Evolutionary conservation across 2,329 filamentous ascomycete species (phyloP).

Genomic region (Alternaria gaisen): DNA sequence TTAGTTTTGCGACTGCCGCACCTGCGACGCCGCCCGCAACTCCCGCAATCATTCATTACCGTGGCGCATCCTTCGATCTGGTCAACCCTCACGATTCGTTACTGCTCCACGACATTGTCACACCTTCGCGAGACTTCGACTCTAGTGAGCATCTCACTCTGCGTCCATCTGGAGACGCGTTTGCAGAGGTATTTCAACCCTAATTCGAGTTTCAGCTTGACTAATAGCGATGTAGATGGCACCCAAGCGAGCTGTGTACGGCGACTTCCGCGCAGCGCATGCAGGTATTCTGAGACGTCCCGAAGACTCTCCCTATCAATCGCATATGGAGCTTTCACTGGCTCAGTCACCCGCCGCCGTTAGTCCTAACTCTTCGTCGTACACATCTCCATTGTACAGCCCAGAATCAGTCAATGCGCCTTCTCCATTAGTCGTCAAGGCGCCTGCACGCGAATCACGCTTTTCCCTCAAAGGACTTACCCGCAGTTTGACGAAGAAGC

Average conservation of each 20-base stretch:
- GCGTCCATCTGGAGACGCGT: slow-evolving; percentile 34
- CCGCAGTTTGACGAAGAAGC: slow-evolving; percentile 38
- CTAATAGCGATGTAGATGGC: slow-evolving; percentile 38
- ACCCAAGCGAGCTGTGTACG: slow-evolving; percentile 40
- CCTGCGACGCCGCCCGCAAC: slow-evolving; percentile 49
- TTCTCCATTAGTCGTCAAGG: slow-evolving; percentile 30
- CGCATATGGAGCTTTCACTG: slow-evolving; percentile 30
- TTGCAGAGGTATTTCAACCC: slow-evolving; percentile 27
- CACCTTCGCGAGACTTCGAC: slow-evolving; percentile 48
- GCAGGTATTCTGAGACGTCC: slow-evolving; percentile 37
- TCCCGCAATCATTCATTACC: slow-evolving; percentile 51
- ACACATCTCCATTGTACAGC: slow-evolving; percentile 38
- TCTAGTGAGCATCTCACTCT: slow-evolving; percentile 43
- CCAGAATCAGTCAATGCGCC: slow-evolving; percentile 32
- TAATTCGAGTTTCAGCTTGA: neutral
- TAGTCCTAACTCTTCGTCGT: slow-evolving; percentile 39
- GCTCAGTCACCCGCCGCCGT: slow-evolving; percentile 38
- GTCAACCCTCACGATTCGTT: slow-evolving; percentile 52
- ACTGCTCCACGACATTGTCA: slow-evolving; percentile 47
- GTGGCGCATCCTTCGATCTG: slow-evolving; percentile 52
- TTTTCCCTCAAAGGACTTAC: slow-evolving; percentile 46
- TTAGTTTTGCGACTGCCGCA: slow-evolving; percentile 36
- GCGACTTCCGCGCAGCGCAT: slow-evolving; percentile 42
- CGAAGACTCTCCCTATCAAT: slow-evolving; percentile 23
- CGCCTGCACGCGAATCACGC: slow-evolving; percentile 33